Conservation (phyloP, 2,329 filamentous ascomycete species). For the Plectosphaerella cucumerina region DNA sequence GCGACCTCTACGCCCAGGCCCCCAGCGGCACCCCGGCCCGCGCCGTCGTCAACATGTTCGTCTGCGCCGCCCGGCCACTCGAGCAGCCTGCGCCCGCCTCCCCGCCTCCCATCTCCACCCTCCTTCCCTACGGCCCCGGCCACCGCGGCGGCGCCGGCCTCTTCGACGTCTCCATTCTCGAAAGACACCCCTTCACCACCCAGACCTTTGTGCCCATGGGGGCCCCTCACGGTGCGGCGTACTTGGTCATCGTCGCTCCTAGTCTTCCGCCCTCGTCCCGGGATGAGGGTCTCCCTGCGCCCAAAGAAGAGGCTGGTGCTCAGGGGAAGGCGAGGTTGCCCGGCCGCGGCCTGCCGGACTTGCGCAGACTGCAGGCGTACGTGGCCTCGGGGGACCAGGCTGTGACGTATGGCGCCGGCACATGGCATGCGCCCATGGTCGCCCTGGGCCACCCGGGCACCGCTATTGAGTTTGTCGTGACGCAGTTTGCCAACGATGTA, state of each 20-base stretch:
- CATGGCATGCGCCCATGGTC: conserved; percentile 96
- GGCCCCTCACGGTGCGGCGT: conserved; percentile 42
- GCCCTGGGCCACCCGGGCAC: conserved; percentile 59
- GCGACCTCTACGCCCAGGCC: conserved; percentile 65
- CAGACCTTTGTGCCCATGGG: conserved; percentile 86
- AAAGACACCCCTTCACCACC: conserved; percentile 89
- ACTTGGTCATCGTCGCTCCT: conserved; percentile 87
- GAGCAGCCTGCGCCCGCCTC: conserved; percentile 3
- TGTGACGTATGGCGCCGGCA: conserved; percentile 87
- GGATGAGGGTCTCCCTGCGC: conserved; percentile 34
- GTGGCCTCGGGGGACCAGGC: conserved; percentile 73
- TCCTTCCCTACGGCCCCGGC: conserved; percentile 9
- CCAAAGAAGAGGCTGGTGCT: conserved; percentile 13
- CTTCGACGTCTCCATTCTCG: conserved; percentile 71
- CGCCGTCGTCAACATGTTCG: conserved; percentile 82
- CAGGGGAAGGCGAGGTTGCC: conserved; percentile 36
- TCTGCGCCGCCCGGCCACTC: conserved; percentile 66
- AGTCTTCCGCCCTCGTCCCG: conserved; percentile 49
- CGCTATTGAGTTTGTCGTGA: conserved; percentile 80
- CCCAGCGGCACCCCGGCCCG: conserved; percentile 52
- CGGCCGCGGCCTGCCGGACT: conserved; percentile 66
- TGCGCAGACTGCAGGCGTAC: conserved; percentile 69
- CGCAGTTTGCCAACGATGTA: conserved; percentile 84
- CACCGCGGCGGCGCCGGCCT: conserved; percentile 18
- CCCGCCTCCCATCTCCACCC: conserved; percentile 8